These are phyloP conservation scores for Rhizomucor pusillus DNA, from an alignment of 371 early-diverging fungal species.

Conservation along the genomic window DNA sequence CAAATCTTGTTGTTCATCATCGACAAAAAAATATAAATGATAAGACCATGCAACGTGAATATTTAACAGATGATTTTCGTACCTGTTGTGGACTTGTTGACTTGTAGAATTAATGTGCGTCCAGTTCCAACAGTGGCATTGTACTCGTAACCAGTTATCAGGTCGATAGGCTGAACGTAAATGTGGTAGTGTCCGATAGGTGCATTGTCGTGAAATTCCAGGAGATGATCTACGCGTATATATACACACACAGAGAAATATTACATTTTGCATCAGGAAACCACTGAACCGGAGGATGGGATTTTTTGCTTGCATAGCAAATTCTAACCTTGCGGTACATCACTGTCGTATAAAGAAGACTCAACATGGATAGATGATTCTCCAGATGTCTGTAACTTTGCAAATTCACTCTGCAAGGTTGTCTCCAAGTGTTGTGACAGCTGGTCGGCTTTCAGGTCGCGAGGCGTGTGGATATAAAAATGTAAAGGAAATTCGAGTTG, in stretches of 20 bases:
- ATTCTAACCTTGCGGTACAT: background rate
- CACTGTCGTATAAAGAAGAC: background rate
- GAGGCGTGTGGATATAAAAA: too few species aligned
- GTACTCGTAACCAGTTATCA: background rate
- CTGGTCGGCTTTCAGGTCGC: too few species aligned
- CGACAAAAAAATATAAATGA: background rate
- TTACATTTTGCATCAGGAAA: too few species aligned
- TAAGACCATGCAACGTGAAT: too few species aligned
- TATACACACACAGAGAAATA: too few species aligned
- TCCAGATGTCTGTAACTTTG: background rate
- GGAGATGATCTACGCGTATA: conserved; percentile 4
- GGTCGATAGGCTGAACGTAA: conserved; percentile 2
- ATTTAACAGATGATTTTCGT: too few species aligned
- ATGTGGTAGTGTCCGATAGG: conserved; percentile 27
- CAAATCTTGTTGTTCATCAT: background rate
- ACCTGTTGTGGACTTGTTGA: too few species aligned
- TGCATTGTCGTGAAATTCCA: conserved; percentile 7
- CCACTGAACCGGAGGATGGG: too few species aligned
- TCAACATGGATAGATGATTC: conserved; percentile 16
- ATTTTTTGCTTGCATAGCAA: too few species aligned
- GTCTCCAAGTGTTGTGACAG: too few species aligned
- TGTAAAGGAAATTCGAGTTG: too few species aligned
- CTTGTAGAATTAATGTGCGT: conserved; percentile 18
- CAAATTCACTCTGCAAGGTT: background rate
- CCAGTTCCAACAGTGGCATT: conserved; percentile 21